Percentiles rank a stretch among this genome's conserved stretches.
Conservation (phyloP, 805 yeast species). For the Barnettozyma vustinii region DNA sequence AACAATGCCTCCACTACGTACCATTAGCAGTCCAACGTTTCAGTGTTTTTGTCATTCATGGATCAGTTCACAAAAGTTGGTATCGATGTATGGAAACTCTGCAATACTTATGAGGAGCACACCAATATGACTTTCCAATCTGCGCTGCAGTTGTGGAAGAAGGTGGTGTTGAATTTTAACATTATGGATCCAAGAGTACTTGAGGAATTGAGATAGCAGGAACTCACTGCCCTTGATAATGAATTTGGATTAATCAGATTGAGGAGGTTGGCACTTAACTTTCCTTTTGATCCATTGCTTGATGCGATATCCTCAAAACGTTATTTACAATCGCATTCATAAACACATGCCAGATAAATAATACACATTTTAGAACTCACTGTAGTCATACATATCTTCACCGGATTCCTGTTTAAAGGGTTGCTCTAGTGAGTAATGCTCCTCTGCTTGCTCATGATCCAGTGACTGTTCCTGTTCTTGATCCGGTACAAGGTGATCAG, state of each 20-base stretch:
- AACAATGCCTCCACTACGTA: no score
- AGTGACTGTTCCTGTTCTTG: neutral
- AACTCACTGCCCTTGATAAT: no score
- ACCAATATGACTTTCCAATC: no score
- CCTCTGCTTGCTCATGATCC: neutral
- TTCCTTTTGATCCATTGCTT: neutral
- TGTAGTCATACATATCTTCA: neutral
- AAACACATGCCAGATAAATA: neutral
- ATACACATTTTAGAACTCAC: neutral
- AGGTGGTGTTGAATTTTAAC: no score
- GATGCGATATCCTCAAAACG: neutral
- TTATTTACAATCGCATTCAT: neutral
- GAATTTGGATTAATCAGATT: neutral
- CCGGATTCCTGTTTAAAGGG: slow-evolving; percentile 1
- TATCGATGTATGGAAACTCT: no score
- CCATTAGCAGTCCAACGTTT: no score
- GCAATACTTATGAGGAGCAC: no score
- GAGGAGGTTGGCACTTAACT: neutral
- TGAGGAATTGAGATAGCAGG: no score
- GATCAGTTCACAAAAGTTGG: no score
- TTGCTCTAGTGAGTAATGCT: neutral
- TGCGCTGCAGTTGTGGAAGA: no score
- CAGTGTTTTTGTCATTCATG: no score
- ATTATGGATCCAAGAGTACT: no score
- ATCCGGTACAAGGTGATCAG: neutral